phyloP scores from a whole-genome alignment of 2,329 filamentous ascomycete genomes.

The Aspergillus sp. region DNA sequence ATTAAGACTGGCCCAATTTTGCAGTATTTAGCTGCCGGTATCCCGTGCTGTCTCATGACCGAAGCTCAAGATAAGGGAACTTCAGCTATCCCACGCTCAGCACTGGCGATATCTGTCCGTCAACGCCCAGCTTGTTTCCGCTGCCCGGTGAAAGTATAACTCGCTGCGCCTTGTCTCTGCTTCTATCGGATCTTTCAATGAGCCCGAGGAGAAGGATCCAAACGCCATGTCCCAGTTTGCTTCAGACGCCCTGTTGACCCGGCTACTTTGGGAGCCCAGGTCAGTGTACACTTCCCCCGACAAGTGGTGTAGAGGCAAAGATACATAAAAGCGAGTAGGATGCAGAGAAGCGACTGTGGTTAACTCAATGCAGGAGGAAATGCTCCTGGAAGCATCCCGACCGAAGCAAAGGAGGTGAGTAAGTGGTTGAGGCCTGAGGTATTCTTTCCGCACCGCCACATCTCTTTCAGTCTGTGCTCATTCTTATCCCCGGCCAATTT shows the following conservation, averaged over 20 bases:
- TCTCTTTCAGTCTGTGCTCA: slow-evolving; percentile 12
- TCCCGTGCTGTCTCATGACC: slow-evolving; percentile 4
- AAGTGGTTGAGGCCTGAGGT: slow-evolving; percentile 13
- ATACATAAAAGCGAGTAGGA: neutral
- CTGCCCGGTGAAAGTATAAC: neutral
- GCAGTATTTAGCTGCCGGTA: slow-evolving; percentile 1
- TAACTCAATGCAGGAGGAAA: slow-evolving; percentile 29
- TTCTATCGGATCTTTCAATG: slow-evolving; percentile 13
- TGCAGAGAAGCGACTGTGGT: neutral
- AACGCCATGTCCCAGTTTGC: slow-evolving; percentile 25
- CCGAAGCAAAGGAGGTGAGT: slow-evolving; percentile 20
- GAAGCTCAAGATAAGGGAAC: slow-evolving; percentile 7
- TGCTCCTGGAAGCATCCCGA: slow-evolving; percentile 20
- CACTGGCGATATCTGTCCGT: neutral
- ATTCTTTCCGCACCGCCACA: slow-evolving; percentile 33
- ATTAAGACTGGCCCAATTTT: neutral
- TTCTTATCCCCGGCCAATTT: slow-evolving; percentile 8
- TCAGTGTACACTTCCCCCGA: slow-evolving; percentile 25
- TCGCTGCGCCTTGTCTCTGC: slow-evolving; percentile 1
- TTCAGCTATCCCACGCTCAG: slow-evolving; percentile 21
- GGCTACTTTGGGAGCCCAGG: slow-evolving; percentile 40
- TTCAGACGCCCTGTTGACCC: slow-evolving; percentile 31
- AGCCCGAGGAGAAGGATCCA: neutral
- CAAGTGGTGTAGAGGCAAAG: neutral
- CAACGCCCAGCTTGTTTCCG: neutral